Percentiles rank a stretch among this genome's conserved stretches.
Evolutionary conservation across 2,329 filamentous ascomycete species (phyloP).

Genomic region (Ophiosphaerella korrae): DNA sequence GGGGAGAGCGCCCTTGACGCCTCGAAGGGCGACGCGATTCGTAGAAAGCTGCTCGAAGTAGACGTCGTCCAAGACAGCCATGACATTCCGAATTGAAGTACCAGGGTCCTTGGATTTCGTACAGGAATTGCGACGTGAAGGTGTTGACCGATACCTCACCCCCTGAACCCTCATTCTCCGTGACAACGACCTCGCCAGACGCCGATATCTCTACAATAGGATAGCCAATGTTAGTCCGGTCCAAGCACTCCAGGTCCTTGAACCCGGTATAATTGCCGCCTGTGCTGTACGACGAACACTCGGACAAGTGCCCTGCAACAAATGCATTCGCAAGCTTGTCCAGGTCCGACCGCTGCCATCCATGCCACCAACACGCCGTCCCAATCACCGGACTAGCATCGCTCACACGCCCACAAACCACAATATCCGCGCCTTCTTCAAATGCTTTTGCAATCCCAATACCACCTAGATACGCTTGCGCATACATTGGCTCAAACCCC

Average conservation of each 20-base stretch:
- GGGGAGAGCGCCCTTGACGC: slow-evolving; percentile 45
- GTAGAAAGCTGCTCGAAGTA: slow-evolving; percentile 57
- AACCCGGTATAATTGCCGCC: slow-evolving; percentile 54
- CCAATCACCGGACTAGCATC: slow-evolving; percentile 53
- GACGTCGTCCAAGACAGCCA: slow-evolving; percentile 57
- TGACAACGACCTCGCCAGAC: slow-evolving; percentile 32
- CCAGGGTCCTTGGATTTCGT: slow-evolving; percentile 49
- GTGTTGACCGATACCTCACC: slow-evolving; percentile 55
- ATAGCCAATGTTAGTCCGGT: slow-evolving; percentile 41
- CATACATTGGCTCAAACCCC: slow-evolving; percentile 41
- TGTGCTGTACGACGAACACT: slow-evolving; percentile 51
- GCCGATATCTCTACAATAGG: slow-evolving; percentile 38
- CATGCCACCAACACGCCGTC: slow-evolving; percentile 53
- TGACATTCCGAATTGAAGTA: slow-evolving; percentile 66
- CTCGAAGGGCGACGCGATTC: slow-evolving; percentile 57
- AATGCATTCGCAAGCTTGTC: slow-evolving; percentile 51
- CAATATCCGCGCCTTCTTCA: slow-evolving; percentile 50
- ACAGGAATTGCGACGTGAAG: slow-evolving; percentile 59
- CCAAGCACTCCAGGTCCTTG: slow-evolving; percentile 42
- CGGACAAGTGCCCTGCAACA: slow-evolving; percentile 52
- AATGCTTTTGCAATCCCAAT: slow-evolving; percentile 51
- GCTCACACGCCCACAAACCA: slow-evolving; percentile 52
- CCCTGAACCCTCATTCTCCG: slow-evolving; percentile 38
- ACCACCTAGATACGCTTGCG: slow-evolving; percentile 51
- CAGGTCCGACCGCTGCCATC: slow-evolving; percentile 47